phyloP scores from a whole-genome alignment of 164 flowering plant species.

The Tetracentron sinense region DNA sequence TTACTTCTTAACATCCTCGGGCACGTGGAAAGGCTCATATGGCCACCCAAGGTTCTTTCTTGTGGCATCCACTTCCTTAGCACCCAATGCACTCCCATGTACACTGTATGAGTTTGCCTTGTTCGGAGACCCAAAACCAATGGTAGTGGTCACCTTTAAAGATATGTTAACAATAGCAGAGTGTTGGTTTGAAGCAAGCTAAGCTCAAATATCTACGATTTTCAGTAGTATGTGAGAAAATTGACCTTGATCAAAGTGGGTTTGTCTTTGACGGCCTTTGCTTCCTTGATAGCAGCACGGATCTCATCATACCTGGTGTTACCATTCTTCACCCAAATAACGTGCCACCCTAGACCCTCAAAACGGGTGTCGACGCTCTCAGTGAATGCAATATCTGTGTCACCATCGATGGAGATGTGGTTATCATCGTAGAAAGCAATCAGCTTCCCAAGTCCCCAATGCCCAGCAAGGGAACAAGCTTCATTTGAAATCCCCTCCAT shows the following conservation, averaged over 20 bases:
- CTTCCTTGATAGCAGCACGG: slow-evolving; percentile 94
- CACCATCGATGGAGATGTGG: slow-evolving; percentile 96
- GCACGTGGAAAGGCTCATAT: slow-evolving; percentile 89
- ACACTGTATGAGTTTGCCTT: slow-evolving; percentile 94
- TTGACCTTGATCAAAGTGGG: slow-evolving; percentile 93
- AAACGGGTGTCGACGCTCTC: slow-evolving; percentile 84
- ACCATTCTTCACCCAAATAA: slow-evolving; percentile 96
- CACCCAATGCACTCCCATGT: slow-evolving; percentile 91
- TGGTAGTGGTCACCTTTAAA: slow-evolving; percentile 86
- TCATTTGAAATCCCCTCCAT: slow-evolving; percentile 97
- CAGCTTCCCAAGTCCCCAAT: slow-evolving; percentile 98
- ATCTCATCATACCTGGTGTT: slow-evolving; percentile 95
- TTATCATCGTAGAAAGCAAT: slow-evolving; percentile 98
- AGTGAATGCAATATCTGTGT: slow-evolving; percentile 93
- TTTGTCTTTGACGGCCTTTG: slow-evolving; percentile 83
- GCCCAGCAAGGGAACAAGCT: slow-evolving; percentile 92
- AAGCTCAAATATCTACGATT: not conserved
- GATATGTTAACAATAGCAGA: not conserved
- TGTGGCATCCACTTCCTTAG: slow-evolving; percentile 96
- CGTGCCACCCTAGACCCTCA: slow-evolving; percentile 98
- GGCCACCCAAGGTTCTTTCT: slow-evolving; percentile 95
- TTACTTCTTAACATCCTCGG: slow-evolving; percentile 87
- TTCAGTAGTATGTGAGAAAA: not conserved
- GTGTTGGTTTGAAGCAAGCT: not conserved
- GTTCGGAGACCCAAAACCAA: slow-evolving; percentile 98